A percentile compares a stretch with the other conserved stretches of the same genome.
These are phyloP conservation scores for Fusarium transvaalense DNA, from an alignment of 2,329 filamentous ascomycete species.

Conservation along the genomic window DNA sequence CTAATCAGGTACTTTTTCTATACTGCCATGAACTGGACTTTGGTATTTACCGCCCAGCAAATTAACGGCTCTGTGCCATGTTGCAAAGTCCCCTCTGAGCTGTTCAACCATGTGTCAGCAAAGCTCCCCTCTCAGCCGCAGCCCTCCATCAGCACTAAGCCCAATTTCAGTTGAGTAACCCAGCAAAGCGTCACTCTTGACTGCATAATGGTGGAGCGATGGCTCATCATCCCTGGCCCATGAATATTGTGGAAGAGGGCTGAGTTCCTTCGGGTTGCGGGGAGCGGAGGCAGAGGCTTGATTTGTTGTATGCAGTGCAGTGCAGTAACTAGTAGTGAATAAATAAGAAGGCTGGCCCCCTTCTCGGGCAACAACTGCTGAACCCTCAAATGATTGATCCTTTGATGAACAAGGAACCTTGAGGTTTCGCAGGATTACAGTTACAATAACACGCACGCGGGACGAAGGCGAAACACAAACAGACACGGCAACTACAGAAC, in stretches of 20 bases:
- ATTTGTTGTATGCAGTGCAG: conserved; percentile 1
- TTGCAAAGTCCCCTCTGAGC: conserved; percentile 29
- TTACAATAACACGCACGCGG: conserved; percentile 22
- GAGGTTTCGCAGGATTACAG: conserved; percentile 20
- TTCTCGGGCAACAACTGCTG: conserved; percentile 1
- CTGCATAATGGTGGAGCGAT: conserved; percentile 41
- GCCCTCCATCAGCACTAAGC: conserved; percentile 47
- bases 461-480: conserved; percentile 21
- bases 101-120: conserved; percentile 36
- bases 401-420: conserved; percentile 18
- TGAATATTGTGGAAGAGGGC: conserved; percentile 40
- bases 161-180: conserved; percentile 39
- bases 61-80: conserved; percentile 7
- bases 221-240: conserved; percentile 45
- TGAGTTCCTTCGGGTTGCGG: conserved; percentile 41
- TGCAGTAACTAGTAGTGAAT: conserved; percentile 1
- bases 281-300: conserved; percentile 24
- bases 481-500: conserved; percentile 5
- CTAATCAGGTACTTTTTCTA: background rate
- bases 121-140: conserved; percentile 46
- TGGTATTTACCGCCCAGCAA: background rate
- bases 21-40: background rate
- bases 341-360: conserved; percentile 43
- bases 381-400: conserved; percentile 8
- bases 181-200: conserved; percentile 32